These are phyloP conservation scores for Rhizopogon vinicolor DNA, from an alignment of 768 basidiomycete species.

Conservation along the genomic window DNA sequence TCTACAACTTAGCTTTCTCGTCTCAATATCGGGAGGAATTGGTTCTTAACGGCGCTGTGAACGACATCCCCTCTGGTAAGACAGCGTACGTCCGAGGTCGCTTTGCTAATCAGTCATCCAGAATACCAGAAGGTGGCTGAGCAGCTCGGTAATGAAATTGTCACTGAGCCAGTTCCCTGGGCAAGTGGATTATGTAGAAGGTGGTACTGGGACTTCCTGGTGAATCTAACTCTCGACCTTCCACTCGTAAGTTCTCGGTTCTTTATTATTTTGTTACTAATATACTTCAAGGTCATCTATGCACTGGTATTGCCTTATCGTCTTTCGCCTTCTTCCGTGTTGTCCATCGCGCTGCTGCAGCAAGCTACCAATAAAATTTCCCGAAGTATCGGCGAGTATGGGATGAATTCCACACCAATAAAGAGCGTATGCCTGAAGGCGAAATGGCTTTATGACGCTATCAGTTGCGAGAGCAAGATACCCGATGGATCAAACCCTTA, in stretches of 20 bases:
- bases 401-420: constrained; percentile 5
- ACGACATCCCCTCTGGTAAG: constrained; percentile 28
- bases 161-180: constrained; percentile 23
- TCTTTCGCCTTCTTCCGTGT: constrained; percentile 25
- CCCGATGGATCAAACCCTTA: constrained; percentile 14
- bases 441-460: constrained; percentile 15
- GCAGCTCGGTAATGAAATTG: constrained; percentile 24
- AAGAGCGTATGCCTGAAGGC: constrained; percentile 11
- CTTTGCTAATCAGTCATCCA: constrained; percentile 8
- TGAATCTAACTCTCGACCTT: constrained; percentile 25
- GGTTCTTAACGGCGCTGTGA: constrained; percentile 31
- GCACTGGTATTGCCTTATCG: constrained; percentile 15
- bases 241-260: constrained; percentile 26
- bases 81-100: neutral
- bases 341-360: constrained; percentile 31
- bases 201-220: constrained; percentile 35
- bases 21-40: constrained; percentile 29
- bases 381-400: constrained; percentile 11
- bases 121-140: constrained; percentile 32
- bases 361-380: constrained; percentile 21
- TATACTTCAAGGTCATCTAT: constrained; percentile 17
- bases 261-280: too few species aligned
- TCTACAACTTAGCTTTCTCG: constrained; percentile 37
- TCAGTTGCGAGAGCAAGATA: constrained; percentile 15
- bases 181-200: constrained; percentile 6